Conservation (phyloP, 768 basidiomycete species). For the Lentinus brumalis region DNA sequence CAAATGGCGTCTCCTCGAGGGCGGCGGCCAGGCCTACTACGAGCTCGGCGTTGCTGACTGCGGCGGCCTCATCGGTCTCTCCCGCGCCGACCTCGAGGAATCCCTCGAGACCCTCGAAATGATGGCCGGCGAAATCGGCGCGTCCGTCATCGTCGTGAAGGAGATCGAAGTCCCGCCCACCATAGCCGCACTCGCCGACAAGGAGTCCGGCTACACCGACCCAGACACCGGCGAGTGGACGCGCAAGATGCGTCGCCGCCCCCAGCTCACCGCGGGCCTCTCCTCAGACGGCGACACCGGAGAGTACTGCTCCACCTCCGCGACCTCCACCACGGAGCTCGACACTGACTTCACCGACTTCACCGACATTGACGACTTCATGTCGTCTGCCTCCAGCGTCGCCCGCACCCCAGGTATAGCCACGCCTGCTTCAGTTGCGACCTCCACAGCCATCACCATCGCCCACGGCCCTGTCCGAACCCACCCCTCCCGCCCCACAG, state of each 20-base stretch:
- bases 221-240: constrained; percentile 38
- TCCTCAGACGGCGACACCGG: constrained; percentile 23
- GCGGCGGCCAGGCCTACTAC: constrained; percentile 57
- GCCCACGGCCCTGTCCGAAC: constrained; percentile 25
- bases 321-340: constrained; percentile 39
- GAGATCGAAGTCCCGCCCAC: constrained; percentile 77
- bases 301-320: constrained; percentile 23
- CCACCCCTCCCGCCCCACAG: constrained; percentile 28
- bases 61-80: constrained; percentile 82
- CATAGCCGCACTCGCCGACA: constrained; percentile 40
- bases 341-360: constrained; percentile 44
- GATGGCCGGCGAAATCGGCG: constrained; percentile 95
- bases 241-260: constrained; percentile 30
- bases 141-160: constrained; percentile 87
- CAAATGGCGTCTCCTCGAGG: constrained; percentile 81
- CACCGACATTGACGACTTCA: constrained; percentile 39
- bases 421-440: background rate
- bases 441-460: constrained; percentile 8
- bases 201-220: constrained; percentile 36
- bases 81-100: constrained; percentile 69
- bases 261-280: background rate
- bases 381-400: constrained; percentile 14
- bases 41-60: constrained; percentile 77
- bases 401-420: constrained; percentile 12
- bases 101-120: constrained; percentile 85